Conservation (phyloP, 2,329 filamentous ascomycete species). For the Cladosporium sp. region DNA sequence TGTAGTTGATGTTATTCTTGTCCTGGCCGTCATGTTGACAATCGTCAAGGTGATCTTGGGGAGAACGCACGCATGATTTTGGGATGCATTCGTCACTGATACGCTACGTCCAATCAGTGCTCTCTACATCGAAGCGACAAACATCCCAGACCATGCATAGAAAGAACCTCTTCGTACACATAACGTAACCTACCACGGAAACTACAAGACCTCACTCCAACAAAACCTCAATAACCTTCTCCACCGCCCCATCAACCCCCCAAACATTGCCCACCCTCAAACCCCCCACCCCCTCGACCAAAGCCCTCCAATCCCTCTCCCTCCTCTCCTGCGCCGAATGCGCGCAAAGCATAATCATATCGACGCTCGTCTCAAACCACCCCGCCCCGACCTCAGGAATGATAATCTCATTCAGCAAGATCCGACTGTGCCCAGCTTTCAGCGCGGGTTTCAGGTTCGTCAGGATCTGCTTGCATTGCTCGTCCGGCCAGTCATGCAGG, state of each 20-base stretch:
- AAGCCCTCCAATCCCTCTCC: constrained; percentile 2
- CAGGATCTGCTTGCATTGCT: constrained; percentile 26
- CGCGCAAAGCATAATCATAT: constrained; percentile 26
- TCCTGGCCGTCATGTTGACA: too few relatives aligned
- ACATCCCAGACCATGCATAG: too few relatives aligned
- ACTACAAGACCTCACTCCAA: not conserved
- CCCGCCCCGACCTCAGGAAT: constrained; percentile 24
- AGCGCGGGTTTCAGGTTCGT: constrained; percentile 23
- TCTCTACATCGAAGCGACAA: too few relatives aligned
- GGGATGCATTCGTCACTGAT: too few relatives aligned
- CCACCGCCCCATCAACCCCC: constrained; percentile 14
- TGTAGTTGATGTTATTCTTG: too few relatives aligned
- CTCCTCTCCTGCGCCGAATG: constrained; percentile 22
- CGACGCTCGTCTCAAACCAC: constrained; percentile 24
- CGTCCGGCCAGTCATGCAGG: constrained; percentile 31
- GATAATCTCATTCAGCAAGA: constrained; percentile 32
- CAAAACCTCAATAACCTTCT: constrained; percentile 14
- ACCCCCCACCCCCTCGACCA: constrained; percentile 8
- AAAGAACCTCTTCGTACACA: not conserved
- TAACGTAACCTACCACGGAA: not conserved
- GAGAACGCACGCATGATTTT: too few relatives aligned
- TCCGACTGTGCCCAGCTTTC: constrained; percentile 26
- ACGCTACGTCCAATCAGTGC: too few relatives aligned
- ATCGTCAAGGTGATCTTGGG: too few relatives aligned
- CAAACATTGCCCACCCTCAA: constrained; percentile 1